Evolutionary conservation across 202 grass and related monocot species (phyloP), one percentile per base, ranked within the genome.

Genomic region (Digitaria exilis): DNA sequence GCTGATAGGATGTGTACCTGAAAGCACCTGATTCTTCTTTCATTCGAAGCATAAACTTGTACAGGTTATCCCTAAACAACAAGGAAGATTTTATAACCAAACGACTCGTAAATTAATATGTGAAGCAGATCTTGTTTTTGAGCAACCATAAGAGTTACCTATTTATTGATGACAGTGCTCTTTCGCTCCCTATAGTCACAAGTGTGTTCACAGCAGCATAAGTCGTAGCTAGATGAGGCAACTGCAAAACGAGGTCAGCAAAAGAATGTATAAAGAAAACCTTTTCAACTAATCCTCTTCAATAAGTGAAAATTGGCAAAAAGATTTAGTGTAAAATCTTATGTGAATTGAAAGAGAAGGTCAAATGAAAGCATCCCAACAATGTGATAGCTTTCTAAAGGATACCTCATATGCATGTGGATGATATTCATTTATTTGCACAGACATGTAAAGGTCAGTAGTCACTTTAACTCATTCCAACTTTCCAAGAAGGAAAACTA

Each of bases 211-310:
- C 91, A 32, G 96, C 96, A 86, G 93, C 93, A 89, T 96, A 98
- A 75, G 93, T 90, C 42, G 96, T 98, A 92, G 96, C 96, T 65
- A 98, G 87, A 93, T 98, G 96, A 85, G 96, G 91, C 84, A 96
- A 39, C 96, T 98, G 74, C 19, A 77, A 45, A 86, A 48, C n/a
- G 80, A 86, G 6, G 32, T 8, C 15, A 54, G 24, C 32, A 71
- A 79, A 76, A 73, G 2, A 71, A 85, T 76, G 26, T 29, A n/a
- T n/a, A n/a, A n/a, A n/a, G 25, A 50, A 65, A 65, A 31, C 29
- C 9, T 31, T 10, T 50, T 19, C 11, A 71, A 19, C 30, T 49
- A n/a, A 35, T 39, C 42, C 22, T 79, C 28, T 79, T 84, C 43
- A 87, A 69, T 46, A 13, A 86, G 30, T 71, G 57, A 42, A 39